Percentiles rank a stretch among this genome's conserved stretches.
Conservation (phyloP, 2,329 filamentous ascomycete genomes). For the Neonectria ditissima region DNA sequence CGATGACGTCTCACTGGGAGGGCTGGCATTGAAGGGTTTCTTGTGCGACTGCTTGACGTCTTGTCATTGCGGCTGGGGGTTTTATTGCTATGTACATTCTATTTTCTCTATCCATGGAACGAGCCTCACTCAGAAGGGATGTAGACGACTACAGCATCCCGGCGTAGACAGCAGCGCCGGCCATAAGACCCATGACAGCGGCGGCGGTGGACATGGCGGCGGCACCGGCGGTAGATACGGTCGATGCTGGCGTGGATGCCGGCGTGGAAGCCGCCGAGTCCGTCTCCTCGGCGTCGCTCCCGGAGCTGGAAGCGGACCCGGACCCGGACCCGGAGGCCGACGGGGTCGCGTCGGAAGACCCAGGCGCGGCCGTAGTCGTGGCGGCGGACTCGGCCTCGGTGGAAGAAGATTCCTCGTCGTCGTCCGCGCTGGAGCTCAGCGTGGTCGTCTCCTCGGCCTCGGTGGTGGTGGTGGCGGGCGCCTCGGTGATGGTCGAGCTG, state of each 20-base stretch:
- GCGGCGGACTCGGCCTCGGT: constrained; percentile 1
- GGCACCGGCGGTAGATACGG: constrained; percentile 39
- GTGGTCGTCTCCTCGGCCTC: constrained; percentile 25
- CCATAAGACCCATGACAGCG: constrained; percentile 43
- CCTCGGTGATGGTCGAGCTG: constrained; percentile 35
- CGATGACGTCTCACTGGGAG: not conserved
- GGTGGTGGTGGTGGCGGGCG: constrained; percentile 27
- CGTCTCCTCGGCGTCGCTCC: constrained; percentile 27
- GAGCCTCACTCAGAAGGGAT: not conserved
- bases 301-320: constrained; percentile 29
- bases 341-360: constrained; percentile 26
- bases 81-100: not conserved
- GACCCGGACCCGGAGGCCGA: constrained; percentile 25
- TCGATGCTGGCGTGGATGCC: constrained; percentile 29
- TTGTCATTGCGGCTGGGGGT: not conserved
- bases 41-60: not conserved
- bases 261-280: constrained; percentile 29
- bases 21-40: not conserved
- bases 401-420: constrained; percentile 14
- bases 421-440: constrained; percentile 21
- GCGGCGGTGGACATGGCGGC: constrained; percentile 41
- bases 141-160: constrained; percentile 40
- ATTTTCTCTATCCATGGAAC: constrained; percentile 5
- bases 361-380: constrained; percentile 24
- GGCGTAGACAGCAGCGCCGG: constrained; percentile 45